phyloP scores from a whole-genome alignment of 2,329 filamentous ascomycete genomes.

The Epicoccum sorghinum region DNA sequence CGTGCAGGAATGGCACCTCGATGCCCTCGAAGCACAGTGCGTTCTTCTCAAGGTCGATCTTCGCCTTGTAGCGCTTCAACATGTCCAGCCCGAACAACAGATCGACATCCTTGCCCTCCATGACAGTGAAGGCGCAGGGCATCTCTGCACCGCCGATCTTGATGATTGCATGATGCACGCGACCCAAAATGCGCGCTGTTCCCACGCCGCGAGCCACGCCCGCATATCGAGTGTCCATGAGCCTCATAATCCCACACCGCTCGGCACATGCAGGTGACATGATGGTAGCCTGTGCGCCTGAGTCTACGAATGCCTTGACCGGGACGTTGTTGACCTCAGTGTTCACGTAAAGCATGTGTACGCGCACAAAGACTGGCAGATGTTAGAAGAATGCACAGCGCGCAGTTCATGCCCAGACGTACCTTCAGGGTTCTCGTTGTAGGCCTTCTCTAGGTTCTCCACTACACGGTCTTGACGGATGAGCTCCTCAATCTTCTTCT shows the following conservation, averaged over 20 bases:
- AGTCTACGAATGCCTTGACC: slow-evolving; percentile 96
- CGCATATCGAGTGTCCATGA: slow-evolving; percentile 90
- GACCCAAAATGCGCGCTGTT: slow-evolving; percentile 90
- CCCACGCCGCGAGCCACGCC: slow-evolving; percentile 93
- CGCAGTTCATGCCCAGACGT: slow-evolving; percentile 37
- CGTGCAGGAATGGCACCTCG: slow-evolving; percentile 87
- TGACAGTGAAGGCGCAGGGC: slow-evolving; percentile 96
- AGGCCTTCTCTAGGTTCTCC: slow-evolving; percentile 93
- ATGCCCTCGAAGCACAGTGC: slow-evolving; percentile 86
- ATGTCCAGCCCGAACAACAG: slow-evolving; percentile 93
- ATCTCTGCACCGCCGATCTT: slow-evolving; percentile 87
- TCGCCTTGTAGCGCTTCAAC: slow-evolving; percentile 93
- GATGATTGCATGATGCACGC: slow-evolving; percentile 94
- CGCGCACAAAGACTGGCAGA: slow-evolving; percentile 80
- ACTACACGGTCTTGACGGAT: slow-evolving; percentile 93
- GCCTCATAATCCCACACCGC: slow-evolving; percentile 91
- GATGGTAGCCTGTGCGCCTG: slow-evolving; percentile 95
- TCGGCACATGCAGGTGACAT: slow-evolving; percentile 96
- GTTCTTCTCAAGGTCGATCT: slow-evolving; percentile 84
- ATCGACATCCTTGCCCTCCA: slow-evolving; percentile 98
- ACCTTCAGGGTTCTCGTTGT: slow-evolving; percentile 98
- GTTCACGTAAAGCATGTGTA: slow-evolving; percentile 95
- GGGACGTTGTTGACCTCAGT: slow-evolving; percentile 92
- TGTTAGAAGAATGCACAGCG: slow-evolving; percentile 21
- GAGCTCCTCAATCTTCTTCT: slow-evolving; percentile 93